Evolutionary conservation across 1,139 yeast genomes (phyloP), one percentile per base, ranked within the genome.

Genomic region (Scheffersomyces lignicola): DNA sequence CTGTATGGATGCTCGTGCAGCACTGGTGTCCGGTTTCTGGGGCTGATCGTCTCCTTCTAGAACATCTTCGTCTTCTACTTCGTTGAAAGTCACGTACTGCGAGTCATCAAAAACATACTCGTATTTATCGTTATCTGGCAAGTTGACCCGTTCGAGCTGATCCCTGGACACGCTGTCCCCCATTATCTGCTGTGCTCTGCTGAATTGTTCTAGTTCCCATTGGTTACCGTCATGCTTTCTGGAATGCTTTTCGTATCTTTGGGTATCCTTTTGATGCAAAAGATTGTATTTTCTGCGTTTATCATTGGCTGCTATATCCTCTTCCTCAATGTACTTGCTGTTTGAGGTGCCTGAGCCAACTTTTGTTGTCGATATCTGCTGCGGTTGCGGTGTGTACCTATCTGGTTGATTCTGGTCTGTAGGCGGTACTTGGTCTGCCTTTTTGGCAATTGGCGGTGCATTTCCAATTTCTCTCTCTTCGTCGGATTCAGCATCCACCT

Each of bases 41-140:
- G 34, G 31, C 4, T 43, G 38, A 4, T 47, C 58, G 15, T 51
- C 56, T 15, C 56, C 59, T 9, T 48, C 48, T 37, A 56, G 52
- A 8, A 55, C 52, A 8, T 60, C 66, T 24, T 73, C 66, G 4
- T 62, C 56, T 27, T 76, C 80, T 16, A n/a, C 11, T 3, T 68
- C 62, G 1, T 77, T 71, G 52, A 84, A 89, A 25, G 83, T 79
- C 21, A 88, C 81, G 46, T 75, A 76, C 43, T 86, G 90, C 4
- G 80, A 69, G 33, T 82, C 82, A 49, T 90, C 97, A 64, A 86
- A 88, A 1, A 89, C 96, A 56, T 76, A 89, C 18, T 87, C 95
- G 50, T 84, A 86, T 5, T 57, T 73, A 17, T 35, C 36, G 67
- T 68, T 66, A 12, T 68, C 69, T 0, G 73, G 68, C 1, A 73